Evolutionary conservation across 2,329 filamentous ascomycete species (phyloP).

Genomic region (Phaeosphaeriaceae sp.): DNA sequence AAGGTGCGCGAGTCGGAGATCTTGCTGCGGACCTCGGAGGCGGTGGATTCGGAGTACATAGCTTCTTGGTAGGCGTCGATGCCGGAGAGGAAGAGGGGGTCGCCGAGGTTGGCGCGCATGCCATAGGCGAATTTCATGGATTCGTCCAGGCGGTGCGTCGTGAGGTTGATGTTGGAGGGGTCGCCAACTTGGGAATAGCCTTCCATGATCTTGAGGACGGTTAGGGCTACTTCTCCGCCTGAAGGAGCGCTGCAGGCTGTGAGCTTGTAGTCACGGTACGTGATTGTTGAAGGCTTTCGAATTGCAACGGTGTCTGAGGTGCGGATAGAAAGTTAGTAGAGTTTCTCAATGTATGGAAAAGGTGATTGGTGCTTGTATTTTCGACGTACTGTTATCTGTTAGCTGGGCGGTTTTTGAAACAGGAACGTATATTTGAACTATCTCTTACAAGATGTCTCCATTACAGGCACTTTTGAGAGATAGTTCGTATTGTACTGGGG

Average conservation of each 20-base stretch:
- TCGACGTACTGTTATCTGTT: too few species aligned
- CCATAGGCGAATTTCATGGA: slow-evolving; percentile 90
- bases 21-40: slow-evolving; percentile 65
- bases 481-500: too few species aligned
- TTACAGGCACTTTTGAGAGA: too few species aligned
- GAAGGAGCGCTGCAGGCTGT: slow-evolving; percentile 75
- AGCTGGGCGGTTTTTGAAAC: too few species aligned
- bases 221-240: slow-evolving; percentile 77
- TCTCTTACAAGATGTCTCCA: too few species aligned
- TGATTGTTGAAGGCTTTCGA: slow-evolving; percentile 64
- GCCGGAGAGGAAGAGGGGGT: slow-evolving; percentile 75
- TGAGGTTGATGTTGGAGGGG: slow-evolving; percentile 66
- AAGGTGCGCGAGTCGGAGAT: slow-evolving; percentile 78
- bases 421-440: too few species aligned
- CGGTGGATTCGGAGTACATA: slow-evolving; percentile 70
- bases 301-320: slow-evolving; percentile 67
- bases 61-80: slow-evolving; percentile 67
- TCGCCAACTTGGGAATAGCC: slow-evolving; percentile 72
- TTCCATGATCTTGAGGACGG: slow-evolving; percentile 82
- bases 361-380: too few species aligned
- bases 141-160: slow-evolving; percentile 83
- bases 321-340: too few species aligned
- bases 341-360: too few species aligned
- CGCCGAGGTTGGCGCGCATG: slow-evolving; percentile 76
- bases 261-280: slow-evolving; percentile 71